Evolutionary conservation across 2,329 filamentous ascomycete species (phyloP), one percentile per base, ranked within the genome.

Genomic region (Byssoonygena ceratinophila): DNA sequence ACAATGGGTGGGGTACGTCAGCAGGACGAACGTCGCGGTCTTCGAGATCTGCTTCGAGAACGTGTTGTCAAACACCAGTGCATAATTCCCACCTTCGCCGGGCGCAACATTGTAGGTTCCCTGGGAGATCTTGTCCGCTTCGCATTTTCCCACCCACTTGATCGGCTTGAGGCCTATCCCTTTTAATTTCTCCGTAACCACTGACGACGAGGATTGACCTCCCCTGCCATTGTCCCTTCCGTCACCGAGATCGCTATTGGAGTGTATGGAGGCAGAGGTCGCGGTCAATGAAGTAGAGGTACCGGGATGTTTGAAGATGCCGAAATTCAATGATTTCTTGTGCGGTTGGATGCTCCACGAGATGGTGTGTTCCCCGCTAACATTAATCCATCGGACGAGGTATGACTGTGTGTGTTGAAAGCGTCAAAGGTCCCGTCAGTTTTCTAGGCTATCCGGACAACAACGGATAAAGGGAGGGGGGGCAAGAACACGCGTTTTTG

Each of bases 281-380:
- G 70, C 61, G 11, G 72, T 68, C 9, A 74, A 58, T 48, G 66
- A 65, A 55, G 79, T 75, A 59, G 76, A 68, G 59, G 79, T 83
- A 59, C 90, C 89, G 1, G 92, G 91, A 68, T 97, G 92, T 68
- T 96, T 97, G 71, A 98, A 94, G 64, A 98, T 85, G 65, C 90
- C 92, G 68, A 98, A 95, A 72, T 97, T 96, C 70, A 98, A 85
- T 54, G 91, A 96, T 73, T 96, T 97, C 74, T 94, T 97, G 69
- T 97, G 89, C 40, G 92, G 92, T 66, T 97, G 90, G 36, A 98
- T 81, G 64, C 88, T 96, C 92, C 92, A 98, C 14, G 90, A 95
- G 62, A 98, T 89, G 47, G 90, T 95, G 68, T 95, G 84, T 51
- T 85, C 85, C 58, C 88, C 83, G 52, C 89, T 83, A 60, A 96